These are phyloP conservation scores for Podaxis sp. DNA, from an alignment of 768 basidiomycete genomes.

Conservation along the genomic window DNA sequence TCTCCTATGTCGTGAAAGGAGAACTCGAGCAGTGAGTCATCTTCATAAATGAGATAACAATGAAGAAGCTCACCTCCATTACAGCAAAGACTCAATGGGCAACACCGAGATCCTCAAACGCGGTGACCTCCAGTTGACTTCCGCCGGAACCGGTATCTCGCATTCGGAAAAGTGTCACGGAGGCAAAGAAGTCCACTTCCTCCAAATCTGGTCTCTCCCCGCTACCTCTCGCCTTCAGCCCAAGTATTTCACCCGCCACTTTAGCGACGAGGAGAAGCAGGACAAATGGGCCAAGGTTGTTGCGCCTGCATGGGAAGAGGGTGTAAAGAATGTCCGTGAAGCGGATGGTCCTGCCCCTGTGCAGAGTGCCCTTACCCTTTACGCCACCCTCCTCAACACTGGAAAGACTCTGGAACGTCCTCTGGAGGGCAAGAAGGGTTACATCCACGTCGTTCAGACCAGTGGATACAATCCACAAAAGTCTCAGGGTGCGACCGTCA, in stretches of 20 bases:
- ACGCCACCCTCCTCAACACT: constrained; percentile 69
- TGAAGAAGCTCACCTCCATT: constrained; percentile 1
- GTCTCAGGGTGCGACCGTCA: constrained; percentile 57
- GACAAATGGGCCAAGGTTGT: constrained; percentile 74
- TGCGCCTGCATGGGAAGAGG: constrained; percentile 61
- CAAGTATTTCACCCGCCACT: constrained; percentile 85
- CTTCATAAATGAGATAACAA: not conserved
- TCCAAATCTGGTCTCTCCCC: constrained; percentile 53
- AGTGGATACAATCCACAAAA: constrained; percentile 70
- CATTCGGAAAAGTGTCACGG: constrained; percentile 64
- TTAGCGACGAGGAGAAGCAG: constrained; percentile 78
- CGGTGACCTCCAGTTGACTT: constrained; percentile 90
- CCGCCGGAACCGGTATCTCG: constrained; percentile 87
- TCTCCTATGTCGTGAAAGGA: constrained; percentile 80
- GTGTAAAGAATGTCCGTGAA: constrained; percentile 59
- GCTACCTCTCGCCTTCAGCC: constrained; percentile 52
- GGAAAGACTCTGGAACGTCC: constrained; percentile 51
- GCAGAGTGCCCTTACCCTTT: constrained; percentile 64
- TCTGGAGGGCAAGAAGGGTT: constrained; percentile 60
- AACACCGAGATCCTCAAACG: constrained; percentile 87
- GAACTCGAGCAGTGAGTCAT: constrained; percentile 74
- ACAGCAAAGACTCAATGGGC: constrained; percentile 87
- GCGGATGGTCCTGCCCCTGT: constrained; percentile 80
- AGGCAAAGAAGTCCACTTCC: constrained; percentile 43
- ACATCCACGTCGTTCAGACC: constrained; percentile 84